Evolutionary conservation across 176 grass and related monocot genomes (phyloP).

Genomic region (Pharus latifolius): DNA sequence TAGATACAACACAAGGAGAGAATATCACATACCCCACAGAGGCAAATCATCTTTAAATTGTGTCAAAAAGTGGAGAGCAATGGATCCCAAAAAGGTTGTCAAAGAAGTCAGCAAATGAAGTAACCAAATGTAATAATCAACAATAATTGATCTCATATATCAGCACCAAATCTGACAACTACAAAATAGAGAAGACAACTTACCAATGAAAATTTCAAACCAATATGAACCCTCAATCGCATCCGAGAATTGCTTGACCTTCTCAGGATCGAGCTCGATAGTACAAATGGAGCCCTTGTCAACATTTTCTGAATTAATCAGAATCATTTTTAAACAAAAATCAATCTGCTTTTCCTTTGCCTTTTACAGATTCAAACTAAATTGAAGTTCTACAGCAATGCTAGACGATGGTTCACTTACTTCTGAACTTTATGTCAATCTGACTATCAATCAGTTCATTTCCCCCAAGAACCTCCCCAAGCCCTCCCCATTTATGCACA

Average conservation of each 20-base stretch:
- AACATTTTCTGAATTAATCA: conserved; percentile 59
- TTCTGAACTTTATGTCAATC: conserved; percentile 69
- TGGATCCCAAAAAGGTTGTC: too few relatives aligned
- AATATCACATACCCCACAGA: conserved; percentile 79
- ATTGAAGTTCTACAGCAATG: conserved; percentile 1
- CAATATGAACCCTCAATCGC: conserved; percentile 85
- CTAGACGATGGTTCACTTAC: conserved; percentile 29
- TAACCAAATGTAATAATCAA: background rate
- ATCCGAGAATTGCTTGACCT: conserved; percentile 57
- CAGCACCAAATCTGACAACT: conserved; percentile 6
- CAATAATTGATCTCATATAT: too few relatives aligned
- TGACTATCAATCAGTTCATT: conserved; percentile 91
- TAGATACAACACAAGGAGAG: background rate
- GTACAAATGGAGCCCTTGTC: conserved; percentile 69
- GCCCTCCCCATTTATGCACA: conserved; percentile 79
- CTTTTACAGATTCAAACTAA: background rate
- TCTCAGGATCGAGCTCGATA: conserved; percentile 65
- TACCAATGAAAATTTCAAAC: conserved; percentile 99
- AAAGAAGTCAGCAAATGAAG: background rate
- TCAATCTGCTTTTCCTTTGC: too few relatives aligned
- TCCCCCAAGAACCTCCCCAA: conserved; percentile 83
- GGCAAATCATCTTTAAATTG: conserved; percentile 75
- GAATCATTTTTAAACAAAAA: background rate
- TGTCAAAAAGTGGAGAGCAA: too few relatives aligned
- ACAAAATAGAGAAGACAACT: background rate